These are phyloP conservation scores for Glycyrrhiza uralensis DNA, from an alignment of 306 rosid genomes.

Conservation along the genomic window DNA sequence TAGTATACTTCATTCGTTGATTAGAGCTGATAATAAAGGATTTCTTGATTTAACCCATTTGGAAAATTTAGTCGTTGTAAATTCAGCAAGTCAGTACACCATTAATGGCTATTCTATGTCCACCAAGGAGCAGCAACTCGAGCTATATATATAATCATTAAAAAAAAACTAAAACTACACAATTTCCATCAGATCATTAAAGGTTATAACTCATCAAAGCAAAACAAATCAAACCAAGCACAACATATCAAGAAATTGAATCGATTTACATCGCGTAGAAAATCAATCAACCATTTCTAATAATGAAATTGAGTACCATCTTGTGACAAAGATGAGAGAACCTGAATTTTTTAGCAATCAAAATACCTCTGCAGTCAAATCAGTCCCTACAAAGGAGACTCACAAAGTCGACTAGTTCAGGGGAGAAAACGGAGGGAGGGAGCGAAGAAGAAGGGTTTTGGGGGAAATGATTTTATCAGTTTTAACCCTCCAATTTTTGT, in stretches of 20 bases:
- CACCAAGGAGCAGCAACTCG: too few relatives aligned
- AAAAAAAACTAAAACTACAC: not conserved
- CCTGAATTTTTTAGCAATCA: constrained; percentile 92
- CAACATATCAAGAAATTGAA: not conserved
- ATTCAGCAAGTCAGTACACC: not conserved
- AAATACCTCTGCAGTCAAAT: constrained; percentile 68
- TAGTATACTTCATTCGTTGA: not conserved
- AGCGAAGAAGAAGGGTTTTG: too few relatives aligned
- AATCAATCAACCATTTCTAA: not conserved
- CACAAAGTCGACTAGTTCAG: too few relatives aligned
- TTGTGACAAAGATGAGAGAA: constrained; percentile 12
- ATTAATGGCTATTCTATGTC: not conserved
- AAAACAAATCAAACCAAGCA: constrained; percentile 18
- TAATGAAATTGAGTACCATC: constrained; percentile 16
- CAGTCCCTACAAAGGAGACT: too few relatives aligned
- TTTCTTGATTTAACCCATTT: not conserved
- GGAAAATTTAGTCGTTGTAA: not conserved
- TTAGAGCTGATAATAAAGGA: too few relatives aligned
- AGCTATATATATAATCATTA: not conserved
- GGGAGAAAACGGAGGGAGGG: too few relatives aligned
- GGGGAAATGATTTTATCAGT: too few relatives aligned
- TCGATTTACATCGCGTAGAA: not conserved
- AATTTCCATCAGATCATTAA: not conserved
- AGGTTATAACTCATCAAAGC: not conserved
- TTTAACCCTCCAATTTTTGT: too few relatives aligned